Evolutionary conservation across 2,329 filamentous ascomycete genomes (phyloP).

Genomic region (Xylariales sp.): DNA sequence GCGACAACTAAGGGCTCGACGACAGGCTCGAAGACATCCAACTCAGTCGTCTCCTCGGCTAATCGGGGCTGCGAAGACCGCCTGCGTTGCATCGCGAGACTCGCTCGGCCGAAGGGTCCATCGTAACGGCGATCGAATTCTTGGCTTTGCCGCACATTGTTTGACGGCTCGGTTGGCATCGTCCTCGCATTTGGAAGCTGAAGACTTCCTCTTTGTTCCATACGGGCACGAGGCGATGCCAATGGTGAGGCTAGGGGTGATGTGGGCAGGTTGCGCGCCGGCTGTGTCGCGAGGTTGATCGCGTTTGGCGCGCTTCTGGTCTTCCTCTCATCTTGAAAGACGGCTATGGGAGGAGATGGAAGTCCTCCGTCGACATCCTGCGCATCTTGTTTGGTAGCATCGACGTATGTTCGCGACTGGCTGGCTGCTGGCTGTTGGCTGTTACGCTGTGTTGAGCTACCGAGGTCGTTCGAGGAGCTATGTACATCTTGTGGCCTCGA

Average conservation of each 20-base stretch:
- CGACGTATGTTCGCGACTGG: too few species aligned
- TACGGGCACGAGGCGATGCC: not conserved
- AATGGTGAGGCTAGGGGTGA: not conserved
- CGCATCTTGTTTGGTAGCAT: too few species aligned
- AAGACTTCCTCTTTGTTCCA: not conserved
- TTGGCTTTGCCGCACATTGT: slow-evolving; percentile 15
- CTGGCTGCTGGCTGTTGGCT: too few species aligned
- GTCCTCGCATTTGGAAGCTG: not conserved
- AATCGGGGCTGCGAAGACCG: slow-evolving; percentile 1
- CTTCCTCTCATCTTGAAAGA: slow-evolving; percentile 4
- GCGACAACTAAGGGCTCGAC: not conserved
- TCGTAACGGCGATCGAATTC: slow-evolving; percentile 22
- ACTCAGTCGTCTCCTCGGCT: not conserved
- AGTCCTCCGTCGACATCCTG: too few species aligned
- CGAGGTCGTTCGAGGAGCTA: too few species aligned
- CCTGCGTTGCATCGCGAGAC: slow-evolving; percentile 18
- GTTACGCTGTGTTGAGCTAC: too few species aligned
- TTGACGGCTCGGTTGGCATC: slow-evolving; percentile 1
- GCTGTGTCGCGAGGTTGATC: not conserved
- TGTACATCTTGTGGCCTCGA: too few species aligned
- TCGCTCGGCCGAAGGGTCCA: slow-evolving; percentile 21
- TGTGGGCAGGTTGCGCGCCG: not conserved
- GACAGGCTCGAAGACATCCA: not conserved
- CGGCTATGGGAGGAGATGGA: not conserved
- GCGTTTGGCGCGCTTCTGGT: slow-evolving; percentile 5